Evolutionary conservation across 306 rosid genomes (phyloP).

Genomic region (Sesbania bispinosa): DNA sequence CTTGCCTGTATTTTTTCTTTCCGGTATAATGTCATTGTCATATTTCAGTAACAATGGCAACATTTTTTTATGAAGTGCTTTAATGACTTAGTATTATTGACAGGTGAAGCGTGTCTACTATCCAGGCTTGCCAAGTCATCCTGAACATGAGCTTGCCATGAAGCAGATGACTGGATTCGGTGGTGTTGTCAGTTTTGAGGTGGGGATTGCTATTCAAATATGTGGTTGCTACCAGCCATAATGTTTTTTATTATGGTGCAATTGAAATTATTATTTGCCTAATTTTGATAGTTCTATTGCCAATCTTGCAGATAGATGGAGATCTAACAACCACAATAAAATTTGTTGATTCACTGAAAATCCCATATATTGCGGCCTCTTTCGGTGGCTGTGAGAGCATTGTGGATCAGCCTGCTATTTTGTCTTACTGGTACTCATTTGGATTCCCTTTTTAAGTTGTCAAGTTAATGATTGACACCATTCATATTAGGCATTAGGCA

Average conservation of each 20-base stretch:
- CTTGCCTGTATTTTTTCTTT: background rate
- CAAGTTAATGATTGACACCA: background rate
- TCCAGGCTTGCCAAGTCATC: constrained; percentile 91
- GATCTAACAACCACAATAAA: constrained; percentile 61
- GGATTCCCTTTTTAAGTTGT: background rate
- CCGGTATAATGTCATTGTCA: background rate
- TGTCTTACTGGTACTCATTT: constrained; percentile 83
- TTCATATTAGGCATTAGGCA: background rate
- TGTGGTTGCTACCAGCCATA: background rate
- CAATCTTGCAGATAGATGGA: constrained; percentile 73
- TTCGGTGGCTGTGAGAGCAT: constrained; percentile 99
- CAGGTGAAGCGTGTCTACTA: constrained; percentile 89
- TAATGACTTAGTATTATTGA: constrained; percentile 24
- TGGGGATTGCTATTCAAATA: constrained; percentile 28
- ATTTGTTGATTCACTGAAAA: constrained; percentile 77
- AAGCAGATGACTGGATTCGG: constrained; percentile 97
- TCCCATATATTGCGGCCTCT: constrained; percentile 94
- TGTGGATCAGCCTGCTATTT: constrained; percentile 95
- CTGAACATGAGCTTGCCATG: constrained; percentile 89
- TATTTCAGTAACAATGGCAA: background rate
- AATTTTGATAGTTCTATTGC: background rate
- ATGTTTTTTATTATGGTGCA: background rate
- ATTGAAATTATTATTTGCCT: background rate
- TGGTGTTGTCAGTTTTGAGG: constrained; percentile 97
- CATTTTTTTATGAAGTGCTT: background rate